Conservation (phyloP, 192 early-diverging fungal species). For the Coemansia biformis region DNA sequence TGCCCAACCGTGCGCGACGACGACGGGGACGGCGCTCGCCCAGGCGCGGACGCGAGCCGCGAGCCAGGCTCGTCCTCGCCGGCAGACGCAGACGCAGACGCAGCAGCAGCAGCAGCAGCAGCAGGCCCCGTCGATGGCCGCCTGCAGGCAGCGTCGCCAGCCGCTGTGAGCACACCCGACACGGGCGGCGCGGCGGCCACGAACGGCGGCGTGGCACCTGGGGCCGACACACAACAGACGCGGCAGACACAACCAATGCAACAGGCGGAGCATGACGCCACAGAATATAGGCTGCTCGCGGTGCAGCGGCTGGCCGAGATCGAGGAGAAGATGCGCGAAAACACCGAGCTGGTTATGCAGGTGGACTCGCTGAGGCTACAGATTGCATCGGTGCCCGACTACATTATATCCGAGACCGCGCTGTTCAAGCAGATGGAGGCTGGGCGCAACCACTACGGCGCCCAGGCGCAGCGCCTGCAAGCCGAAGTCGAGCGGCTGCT, state of each 20-base stretch:
- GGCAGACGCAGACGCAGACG: too few relatives aligned
- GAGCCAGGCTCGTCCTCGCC: too few relatives aligned
- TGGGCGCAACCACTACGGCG: conserved; percentile 49
- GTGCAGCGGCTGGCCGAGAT: conserved; percentile 51
- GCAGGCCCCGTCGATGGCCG: too few relatives aligned
- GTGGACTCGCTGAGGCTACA: conserved; percentile 50
- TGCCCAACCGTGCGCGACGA: conserved; percentile 37
- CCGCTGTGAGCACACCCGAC: too few relatives aligned
- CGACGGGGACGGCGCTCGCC: too few relatives aligned
- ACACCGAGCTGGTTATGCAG: conserved; percentile 42
- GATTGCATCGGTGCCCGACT: conserved; percentile 48
- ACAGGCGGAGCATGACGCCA: conserved; percentile 40
- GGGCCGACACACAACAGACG: not conserved
- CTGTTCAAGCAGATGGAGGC: conserved; percentile 50
- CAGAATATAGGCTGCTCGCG: conserved; percentile 46
- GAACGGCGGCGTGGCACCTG: too few relatives aligned
- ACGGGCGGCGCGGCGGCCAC: too few relatives aligned
- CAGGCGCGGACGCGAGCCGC: too few relatives aligned
- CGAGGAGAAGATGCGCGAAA: conserved; percentile 49
- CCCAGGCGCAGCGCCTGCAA: conserved; percentile 47
- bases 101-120: too few relatives aligned
- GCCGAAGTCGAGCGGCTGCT: conserved; percentile 38
- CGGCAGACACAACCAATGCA: conserved; percentile 1
- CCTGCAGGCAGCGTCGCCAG: too few relatives aligned
- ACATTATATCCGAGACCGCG: conserved; percentile 49